Evolutionary conservation across 164 flowering plant genomes (phyloP), one percentile per base, ranked within the genome.

Genomic region (Nymphaea thermarum): DNA sequence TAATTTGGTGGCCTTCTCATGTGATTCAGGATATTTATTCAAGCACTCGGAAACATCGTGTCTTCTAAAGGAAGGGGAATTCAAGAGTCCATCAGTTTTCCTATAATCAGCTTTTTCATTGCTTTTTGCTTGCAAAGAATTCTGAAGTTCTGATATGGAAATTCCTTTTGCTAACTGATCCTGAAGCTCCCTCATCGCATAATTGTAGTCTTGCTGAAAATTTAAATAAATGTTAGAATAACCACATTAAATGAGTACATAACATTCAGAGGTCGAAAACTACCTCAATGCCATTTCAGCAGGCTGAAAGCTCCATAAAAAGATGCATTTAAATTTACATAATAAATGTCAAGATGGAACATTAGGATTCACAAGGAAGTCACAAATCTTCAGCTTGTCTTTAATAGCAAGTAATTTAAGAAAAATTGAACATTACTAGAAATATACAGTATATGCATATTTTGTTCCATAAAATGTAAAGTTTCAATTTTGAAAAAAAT

Each of bases 101-200:
- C 65, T 68, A 42, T 65, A 69, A 70, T 63, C 43, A 42, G 59
- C 36, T 68, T 57, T 51, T 55, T 45, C 74, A 7, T 64, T 44
- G 51, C 57, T 61, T 60, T 73, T 51, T 55, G 67, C 63, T 5
- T 43, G 72, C 64, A 65, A 12, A 64, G 67, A 72, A 53, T 61
- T 68, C 65, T 59, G 66, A 42, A 76, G 68, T 44, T 79, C 79
- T 51, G 72, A 68, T 62, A 79, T 65, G 51, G 80, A 75, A 64
- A 76, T 65, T 65, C 84, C 80, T 60, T 69, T 77, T 4, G 77
- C 73, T 60, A 79, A 71, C 65, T 79, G 73, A 60, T 44, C 66
- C 62, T 79, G 80, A 53, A 81, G 73, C 75, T 81, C 81, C 70
- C 63, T 75, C 60, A 77, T 63, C 62, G 80, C 81, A 79, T 67